A percentile compares a stretch with the other conserved stretches of the same genome.
phyloP scores from a whole-genome alignment of 2,329 filamentous ascomycete genomes.

The Epichloe scottii region DNA sequence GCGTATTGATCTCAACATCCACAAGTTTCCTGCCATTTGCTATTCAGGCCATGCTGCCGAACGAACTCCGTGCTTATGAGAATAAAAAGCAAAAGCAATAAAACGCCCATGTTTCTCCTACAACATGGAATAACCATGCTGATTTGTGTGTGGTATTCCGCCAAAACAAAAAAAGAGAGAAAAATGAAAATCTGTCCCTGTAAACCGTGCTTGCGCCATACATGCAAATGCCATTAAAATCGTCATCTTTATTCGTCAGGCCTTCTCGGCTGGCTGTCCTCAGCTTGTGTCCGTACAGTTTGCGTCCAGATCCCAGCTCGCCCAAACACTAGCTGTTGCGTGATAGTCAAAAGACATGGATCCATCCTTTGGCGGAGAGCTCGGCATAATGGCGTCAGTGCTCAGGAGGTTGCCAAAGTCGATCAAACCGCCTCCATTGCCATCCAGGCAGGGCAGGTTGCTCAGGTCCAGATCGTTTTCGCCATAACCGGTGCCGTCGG shows the following conservation, averaged over 20 bases:
- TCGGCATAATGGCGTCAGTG: conserved; percentile 34
- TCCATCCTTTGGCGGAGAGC: conserved; percentile 30
- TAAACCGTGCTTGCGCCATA: neutral
- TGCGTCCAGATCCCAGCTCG: conserved; percentile 15
- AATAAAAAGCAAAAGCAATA: neutral
- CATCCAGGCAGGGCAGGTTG: conserved; percentile 26
- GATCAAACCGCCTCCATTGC: conserved; percentile 21
- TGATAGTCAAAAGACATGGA: conserved; percentile 19
- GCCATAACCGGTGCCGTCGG: conserved; percentile 37
- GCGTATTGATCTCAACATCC: neutral
- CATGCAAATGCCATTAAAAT: neutral
- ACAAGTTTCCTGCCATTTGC: neutral
- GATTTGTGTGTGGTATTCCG: neutral
- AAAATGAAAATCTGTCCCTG: neutral
- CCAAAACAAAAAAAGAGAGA: too few relatives aligned
- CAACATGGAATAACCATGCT: neutral
- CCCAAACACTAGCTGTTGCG: conserved; percentile 16
- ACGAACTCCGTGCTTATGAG: neutral
- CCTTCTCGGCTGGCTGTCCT: neutral
- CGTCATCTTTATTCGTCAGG: neutral
- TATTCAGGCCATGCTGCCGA: neutral
- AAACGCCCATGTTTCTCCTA: neutral
- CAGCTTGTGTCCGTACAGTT: neutral
- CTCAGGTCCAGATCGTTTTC: conserved; percentile 32
- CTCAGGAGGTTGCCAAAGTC: conserved; percentile 37